These are phyloP conservation scores for Purpureocillium lavendulum DNA, from an alignment of 2,329 filamentous ascomycete species.

Conservation along the genomic window DNA sequence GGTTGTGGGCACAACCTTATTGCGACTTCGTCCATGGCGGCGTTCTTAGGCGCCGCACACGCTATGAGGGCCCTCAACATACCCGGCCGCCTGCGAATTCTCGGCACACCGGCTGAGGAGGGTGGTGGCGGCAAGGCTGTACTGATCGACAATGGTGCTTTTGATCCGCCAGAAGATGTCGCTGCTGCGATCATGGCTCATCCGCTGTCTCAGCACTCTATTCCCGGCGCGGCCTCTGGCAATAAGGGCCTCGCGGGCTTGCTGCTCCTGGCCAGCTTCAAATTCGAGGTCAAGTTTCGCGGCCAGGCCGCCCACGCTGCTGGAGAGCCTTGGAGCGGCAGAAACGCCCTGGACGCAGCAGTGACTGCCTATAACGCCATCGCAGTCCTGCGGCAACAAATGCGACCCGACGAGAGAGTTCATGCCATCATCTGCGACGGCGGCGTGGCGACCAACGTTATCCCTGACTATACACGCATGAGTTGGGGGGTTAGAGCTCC, in stretches of 20 bases:
- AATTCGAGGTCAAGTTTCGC: slow-evolving; percentile 22
- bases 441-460: slow-evolving; percentile 27
- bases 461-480: slow-evolving; percentile 28
- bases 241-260: slow-evolving; percentile 16
- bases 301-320: slow-evolving; percentile 26
- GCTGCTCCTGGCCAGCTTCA: slow-evolving; percentile 22
- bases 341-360: slow-evolving; percentile 28
- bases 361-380: slow-evolving; percentile 25
- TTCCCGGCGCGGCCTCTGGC: neutral
- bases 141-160: slow-evolving; percentile 19
- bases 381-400: slow-evolving; percentile 27
- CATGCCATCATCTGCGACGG: slow-evolving; percentile 27
- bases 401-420: slow-evolving; percentile 25
- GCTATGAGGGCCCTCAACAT: slow-evolving; percentile 19
- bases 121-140: slow-evolving; percentile 30
- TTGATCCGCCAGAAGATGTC: slow-evolving; percentile 11
- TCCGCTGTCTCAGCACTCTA: slow-evolving; percentile 6
- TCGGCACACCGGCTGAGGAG: slow-evolving; percentile 36
- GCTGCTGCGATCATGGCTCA: slow-evolving; percentile 22
- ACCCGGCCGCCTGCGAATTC: slow-evolving; percentile 27
- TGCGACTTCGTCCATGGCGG: slow-evolving; percentile 28
- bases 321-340: slow-evolving; percentile 25
- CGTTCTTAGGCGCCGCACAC: slow-evolving; percentile 28
- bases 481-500: slow-evolving; percentile 29
- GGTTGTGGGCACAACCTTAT: slow-evolving; percentile 39